Conservation (phyloP, 352 stramenopile genomes). For the Lagenidium giganteum region DNA sequence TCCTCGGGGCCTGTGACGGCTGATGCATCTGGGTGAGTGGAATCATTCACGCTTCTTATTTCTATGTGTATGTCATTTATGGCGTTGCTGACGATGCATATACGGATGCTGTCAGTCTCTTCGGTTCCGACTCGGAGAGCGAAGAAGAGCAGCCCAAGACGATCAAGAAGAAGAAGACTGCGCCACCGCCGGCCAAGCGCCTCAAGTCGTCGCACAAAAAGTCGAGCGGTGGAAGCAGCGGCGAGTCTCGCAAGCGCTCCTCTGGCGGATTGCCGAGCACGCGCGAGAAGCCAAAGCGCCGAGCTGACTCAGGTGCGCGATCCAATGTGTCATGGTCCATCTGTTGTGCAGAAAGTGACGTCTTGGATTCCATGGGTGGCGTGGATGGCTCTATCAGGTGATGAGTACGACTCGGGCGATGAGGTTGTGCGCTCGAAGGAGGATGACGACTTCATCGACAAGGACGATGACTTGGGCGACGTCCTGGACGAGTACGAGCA, state of each 20-base stretch:
- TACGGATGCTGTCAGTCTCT: constrained; percentile 33
- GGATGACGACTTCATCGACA: constrained; percentile 84
- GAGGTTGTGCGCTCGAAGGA: constrained; percentile 70
- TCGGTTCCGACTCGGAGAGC: constrained; percentile 85
- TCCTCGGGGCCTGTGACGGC: constrained; percentile 43
- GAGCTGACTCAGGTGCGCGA: constrained; percentile 15
- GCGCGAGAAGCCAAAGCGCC: constrained; percentile 13
- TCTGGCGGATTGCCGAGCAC: neutral
- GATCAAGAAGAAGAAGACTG: constrained; percentile 24
- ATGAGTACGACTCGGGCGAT: constrained; percentile 85
- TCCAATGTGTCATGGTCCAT: neutral
- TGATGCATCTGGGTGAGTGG: constrained; percentile 59
- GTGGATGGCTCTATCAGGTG: too few relatives aligned
- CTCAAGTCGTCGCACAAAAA: constrained; percentile 30
- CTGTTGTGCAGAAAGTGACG: neutral
- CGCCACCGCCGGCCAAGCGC: constrained; percentile 40
- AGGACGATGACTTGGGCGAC: constrained; percentile 81
- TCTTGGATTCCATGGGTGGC: neutral
- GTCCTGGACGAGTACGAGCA: constrained; percentile 79
- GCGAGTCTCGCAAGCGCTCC: neutral
- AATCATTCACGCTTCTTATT: neutral
- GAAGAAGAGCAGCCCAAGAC: constrained; percentile 59
- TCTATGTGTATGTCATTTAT: neutral
- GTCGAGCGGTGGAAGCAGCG: neutral
- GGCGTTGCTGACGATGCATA: neutral